Evolutionary conservation across 805 yeast species (phyloP), one percentile per base, ranked within the genome.

Genomic region (Pichia deserticola): DNA sequence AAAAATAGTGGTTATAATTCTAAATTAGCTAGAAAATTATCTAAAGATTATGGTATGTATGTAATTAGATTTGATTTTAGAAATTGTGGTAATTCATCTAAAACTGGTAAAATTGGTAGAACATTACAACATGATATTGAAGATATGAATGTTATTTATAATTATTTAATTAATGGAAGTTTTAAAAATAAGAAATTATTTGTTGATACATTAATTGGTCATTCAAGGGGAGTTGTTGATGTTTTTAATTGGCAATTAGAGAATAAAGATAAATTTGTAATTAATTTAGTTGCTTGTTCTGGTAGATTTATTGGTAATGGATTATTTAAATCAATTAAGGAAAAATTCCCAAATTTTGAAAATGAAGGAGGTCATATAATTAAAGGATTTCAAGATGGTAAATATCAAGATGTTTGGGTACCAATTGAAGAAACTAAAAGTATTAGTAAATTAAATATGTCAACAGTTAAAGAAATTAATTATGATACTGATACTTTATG

Each of bases 51-150:
- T 51, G 95, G 95, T 0, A 69, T 79, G 49, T 79, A 74, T 60
- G 77, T 84, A 4, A 72, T 88, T 45, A 70, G 97, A 55, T 81
- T 89, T 56, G 97, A 90, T 65, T 89, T 90, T 59, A 73, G 97
- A 49, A 86, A 84, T 7, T 84, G 93, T 64, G 98, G 97, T 1
- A 79, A 77, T 50, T 86, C 95, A 4, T 57, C 60, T 1, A 39
- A 45, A 25, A 83, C 77, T 28, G 81, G 73, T 15, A 68, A 67
- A 42, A 69, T 59, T 5, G 92, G 90, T 0, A 72, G 97, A 47
- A 67, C 75, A 0, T 61, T 89, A 5, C 65, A 61, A 0, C 82
- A 79, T 51, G 97, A 90, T 64, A 54, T 81, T 4, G 81, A 77
- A 42, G 97, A 90, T 63, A 69, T 88, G 40, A 79, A 76, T 28